Conservation (phyloP, 2,329 filamentous ascomycete species). For the Diplodia corticola region DNA sequence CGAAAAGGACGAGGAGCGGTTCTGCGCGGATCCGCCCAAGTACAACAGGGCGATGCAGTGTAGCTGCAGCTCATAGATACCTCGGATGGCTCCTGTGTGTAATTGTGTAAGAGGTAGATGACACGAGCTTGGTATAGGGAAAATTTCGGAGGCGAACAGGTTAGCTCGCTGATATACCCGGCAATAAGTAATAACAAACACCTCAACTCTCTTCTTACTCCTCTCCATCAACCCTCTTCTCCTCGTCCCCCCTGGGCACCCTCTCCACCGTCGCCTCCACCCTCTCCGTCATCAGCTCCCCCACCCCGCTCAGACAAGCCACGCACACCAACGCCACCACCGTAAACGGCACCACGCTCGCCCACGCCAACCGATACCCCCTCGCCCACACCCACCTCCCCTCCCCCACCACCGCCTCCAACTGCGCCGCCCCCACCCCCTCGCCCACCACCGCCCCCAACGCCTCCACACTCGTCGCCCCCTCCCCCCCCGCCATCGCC, state of each 20-base stretch:
- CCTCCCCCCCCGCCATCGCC: conserved; percentile 28
- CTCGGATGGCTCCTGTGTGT: not conserved
- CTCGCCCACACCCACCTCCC: conserved; percentile 35
- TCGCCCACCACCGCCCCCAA: conserved; percentile 25
- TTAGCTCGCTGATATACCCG: not conserved
- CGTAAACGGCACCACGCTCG: conserved; percentile 37
- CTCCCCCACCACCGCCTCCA: conserved; percentile 30
- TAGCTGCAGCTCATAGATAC: conserved; percentile 83
- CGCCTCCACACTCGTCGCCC: conserved; percentile 23
- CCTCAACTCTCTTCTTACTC: not conserved
- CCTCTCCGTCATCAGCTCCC: conserved; percentile 34
- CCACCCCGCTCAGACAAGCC: conserved; percentile 33
- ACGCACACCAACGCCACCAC: conserved; percentile 32
- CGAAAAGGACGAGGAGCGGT: conserved; percentile 73
- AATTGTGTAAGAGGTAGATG: not conserved
- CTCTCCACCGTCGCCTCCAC: conserved; percentile 37
- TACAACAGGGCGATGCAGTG: conserved; percentile 83
- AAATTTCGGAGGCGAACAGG: not conserved
- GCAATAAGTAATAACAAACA: not conserved
- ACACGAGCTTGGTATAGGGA: not conserved
- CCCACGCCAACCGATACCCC: conserved; percentile 35
- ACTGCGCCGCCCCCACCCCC: conserved; percentile 25
- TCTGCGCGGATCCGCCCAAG: conserved; percentile 81
- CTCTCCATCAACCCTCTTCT: conserved; percentile 22
- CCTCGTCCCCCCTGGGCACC: conserved; percentile 24